phyloP scores from a whole-genome alignment of 148 eudicot genomes.

The Rhododendron henanense region DNA sequence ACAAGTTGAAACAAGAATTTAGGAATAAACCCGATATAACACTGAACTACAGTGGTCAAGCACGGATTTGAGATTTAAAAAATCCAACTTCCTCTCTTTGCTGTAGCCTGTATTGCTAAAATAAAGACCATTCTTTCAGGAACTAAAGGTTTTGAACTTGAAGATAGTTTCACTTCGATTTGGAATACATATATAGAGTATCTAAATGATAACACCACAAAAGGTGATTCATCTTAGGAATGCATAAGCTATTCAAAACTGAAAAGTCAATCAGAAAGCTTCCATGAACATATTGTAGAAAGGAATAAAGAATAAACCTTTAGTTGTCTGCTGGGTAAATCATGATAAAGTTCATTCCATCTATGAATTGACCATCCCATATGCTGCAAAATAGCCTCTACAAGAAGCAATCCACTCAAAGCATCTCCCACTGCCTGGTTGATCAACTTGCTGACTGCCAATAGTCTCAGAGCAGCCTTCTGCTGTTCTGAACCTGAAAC shows the following conservation, averaged over 20 bases:
- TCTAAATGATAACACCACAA: background rate
- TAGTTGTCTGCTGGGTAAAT: constrained; percentile 90
- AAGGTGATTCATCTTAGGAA: background rate
- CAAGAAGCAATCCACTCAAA: constrained; percentile 81
- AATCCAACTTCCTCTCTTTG: background rate
- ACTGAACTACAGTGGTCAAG: background rate
- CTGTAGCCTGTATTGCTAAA: background rate
- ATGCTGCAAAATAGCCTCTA: constrained; percentile 73
- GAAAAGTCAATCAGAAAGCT: background rate
- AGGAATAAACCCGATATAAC: background rate
- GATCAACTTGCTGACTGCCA: constrained; percentile 80
- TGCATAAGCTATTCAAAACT: background rate
- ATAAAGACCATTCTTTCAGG: background rate
- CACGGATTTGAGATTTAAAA: background rate
- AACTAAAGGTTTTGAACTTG: background rate
- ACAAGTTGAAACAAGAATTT: background rate
- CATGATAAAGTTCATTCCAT: constrained; percentile 84
- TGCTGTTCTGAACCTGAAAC: constrained; percentile 67
- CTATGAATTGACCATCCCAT: constrained; percentile 77
- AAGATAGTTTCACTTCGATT: background rate
- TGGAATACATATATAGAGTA: background rate
- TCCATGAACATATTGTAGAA: background rate
- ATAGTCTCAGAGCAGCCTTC: constrained; percentile 73
- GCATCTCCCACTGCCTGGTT: constrained; percentile 99
- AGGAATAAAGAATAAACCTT: constrained; percentile 46